phyloP scores from a whole-genome alignment of 1,139 yeast species.

The Saccharomycopsis crataegensis region DNA sequence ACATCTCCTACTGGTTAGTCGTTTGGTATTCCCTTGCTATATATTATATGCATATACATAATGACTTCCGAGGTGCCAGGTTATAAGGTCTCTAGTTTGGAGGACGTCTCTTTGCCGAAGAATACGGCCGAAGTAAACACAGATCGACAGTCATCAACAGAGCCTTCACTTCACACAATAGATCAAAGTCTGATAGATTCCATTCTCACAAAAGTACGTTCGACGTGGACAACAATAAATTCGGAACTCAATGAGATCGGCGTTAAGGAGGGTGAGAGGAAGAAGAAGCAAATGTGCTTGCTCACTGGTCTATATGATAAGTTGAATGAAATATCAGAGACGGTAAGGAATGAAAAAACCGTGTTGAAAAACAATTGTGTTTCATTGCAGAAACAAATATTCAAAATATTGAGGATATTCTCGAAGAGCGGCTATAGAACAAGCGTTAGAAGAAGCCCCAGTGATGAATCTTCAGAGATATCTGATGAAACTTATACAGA shows the following conservation, averaged over 20 bases:
- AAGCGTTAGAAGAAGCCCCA: background rate
- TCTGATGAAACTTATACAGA: constrained; percentile 19
- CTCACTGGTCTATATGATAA: background rate
- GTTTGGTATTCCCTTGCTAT: too few species aligned
- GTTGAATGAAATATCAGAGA: background rate
- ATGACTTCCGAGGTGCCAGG: too few species aligned
- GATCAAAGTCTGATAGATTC: background rate
- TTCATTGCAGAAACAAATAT: constrained; percentile 14
- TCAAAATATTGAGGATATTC: constrained; percentile 18
- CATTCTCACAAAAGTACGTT: background rate
- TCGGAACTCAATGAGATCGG: constrained; percentile 14
- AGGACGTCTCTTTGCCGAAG: too few species aligned
- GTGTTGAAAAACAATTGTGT: constrained; percentile 6
- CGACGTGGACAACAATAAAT: constrained; percentile 7
- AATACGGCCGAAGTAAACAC: background rate
- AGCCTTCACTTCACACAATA: too few species aligned
- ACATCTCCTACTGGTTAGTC: too few species aligned
- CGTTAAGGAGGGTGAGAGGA: constrained; percentile 2
- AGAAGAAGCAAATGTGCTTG: constrained; percentile 1
- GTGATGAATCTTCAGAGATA: constrained; percentile 5
- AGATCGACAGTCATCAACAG: background rate
- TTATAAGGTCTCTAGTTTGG: too few species aligned
- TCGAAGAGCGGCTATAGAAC: constrained; percentile 14
- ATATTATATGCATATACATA: too few species aligned
- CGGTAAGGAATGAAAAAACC: constrained; percentile 2